A percentile compares a stretch with the other conserved stretches of the same genome.
Conservation (phyloP, 1,139 yeast genomes). For the Taphrina communis region DNA sequence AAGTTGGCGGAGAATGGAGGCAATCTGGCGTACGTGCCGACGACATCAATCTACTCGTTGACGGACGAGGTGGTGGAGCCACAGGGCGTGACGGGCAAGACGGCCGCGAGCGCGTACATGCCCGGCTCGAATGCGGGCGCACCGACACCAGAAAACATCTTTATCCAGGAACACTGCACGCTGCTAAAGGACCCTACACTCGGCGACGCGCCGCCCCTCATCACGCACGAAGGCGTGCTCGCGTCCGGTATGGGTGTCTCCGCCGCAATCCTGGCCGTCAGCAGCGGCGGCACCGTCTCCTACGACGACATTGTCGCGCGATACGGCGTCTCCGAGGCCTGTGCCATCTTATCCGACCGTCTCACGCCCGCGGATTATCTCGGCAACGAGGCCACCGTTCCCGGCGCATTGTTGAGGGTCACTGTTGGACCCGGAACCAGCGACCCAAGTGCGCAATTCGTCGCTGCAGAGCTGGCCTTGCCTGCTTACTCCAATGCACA, state of each 20-base stretch:
- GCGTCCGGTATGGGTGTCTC: constrained; percentile 33
- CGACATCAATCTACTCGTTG: constrained; percentile 16
- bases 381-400: constrained; percentile 33
- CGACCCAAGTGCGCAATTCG: constrained; percentile 19
- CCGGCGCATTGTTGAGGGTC: constrained; percentile 20
- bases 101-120: constrained; percentile 22
- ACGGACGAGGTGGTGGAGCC: constrained; percentile 34
- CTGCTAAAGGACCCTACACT: neutral
- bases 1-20: constrained; percentile 20
- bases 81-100: constrained; percentile 29
- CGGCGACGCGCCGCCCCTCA: constrained; percentile 27
- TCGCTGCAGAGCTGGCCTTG: constrained; percentile 9
- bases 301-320: constrained; percentile 7
- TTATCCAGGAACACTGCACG: constrained; percentile 23
- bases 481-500: constrained; percentile 6
- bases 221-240: constrained; percentile 37
- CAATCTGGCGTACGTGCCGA: constrained; percentile 23
- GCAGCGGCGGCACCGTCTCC: constrained; percentile 5
- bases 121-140: constrained; percentile 21
- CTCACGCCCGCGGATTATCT: constrained; percentile 21
- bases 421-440: constrained; percentile 9
- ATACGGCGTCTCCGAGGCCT: constrained; percentile 13
- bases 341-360: constrained; percentile 9
- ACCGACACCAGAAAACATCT: constrained; percentile 16
- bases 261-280: constrained; percentile 27